Base-by-base conservation (phyloP, 495 filamentous ascomycete genomes). In the Letharia columbiana region DNA sequence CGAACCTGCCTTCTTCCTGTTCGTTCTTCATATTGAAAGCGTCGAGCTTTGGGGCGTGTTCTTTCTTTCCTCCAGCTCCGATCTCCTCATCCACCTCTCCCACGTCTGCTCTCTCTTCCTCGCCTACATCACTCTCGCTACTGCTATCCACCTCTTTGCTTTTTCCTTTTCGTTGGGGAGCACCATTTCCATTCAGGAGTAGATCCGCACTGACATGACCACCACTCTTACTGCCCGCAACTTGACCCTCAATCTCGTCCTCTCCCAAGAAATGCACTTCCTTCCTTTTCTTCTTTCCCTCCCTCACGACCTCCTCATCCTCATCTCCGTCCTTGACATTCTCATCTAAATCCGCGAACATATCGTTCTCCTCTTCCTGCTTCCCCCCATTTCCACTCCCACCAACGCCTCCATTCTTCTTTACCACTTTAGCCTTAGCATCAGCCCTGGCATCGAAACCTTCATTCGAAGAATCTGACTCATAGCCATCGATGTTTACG, bases 401-500 rank as follows among this genome's bases (percentile, higher is more conserved):
- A 33, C 40, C 59, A 45, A 54, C 56, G 31, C 79, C 78, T 49
- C 73, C 78, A 18, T 75, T 73, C 33, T 78, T 74, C 66, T 80
- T 79, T 45, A 77, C 80, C 28, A 71, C 73, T 69, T 85, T 82
- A 15, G 82, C 81, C 65, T 83, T 82, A 17, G 79, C 81, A 59
- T 87, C 85, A 0, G 83, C 85, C 40, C 87, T 80, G 47, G 81
- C 87, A 66, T 91, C 83, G 74, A 96, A 95, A 31, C 89, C 91
- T 69, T 98, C 94, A 64, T 92, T 92, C 12, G 93, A 92, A 41
- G 89, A 94, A 75, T 99, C 94, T 0, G 88, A 93, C 63, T 97
- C 93, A 77, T 98, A 98, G 4, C 95, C 94, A 71, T 98, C 94
- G 40, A 98, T 86, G 68, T 97, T 96, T 42, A 98, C 86, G 3